These are phyloP conservation scores for Phytophthora aleatoria DNA, from an alignment of 352 stramenopile genomes.

Conservation along the genomic window DNA sequence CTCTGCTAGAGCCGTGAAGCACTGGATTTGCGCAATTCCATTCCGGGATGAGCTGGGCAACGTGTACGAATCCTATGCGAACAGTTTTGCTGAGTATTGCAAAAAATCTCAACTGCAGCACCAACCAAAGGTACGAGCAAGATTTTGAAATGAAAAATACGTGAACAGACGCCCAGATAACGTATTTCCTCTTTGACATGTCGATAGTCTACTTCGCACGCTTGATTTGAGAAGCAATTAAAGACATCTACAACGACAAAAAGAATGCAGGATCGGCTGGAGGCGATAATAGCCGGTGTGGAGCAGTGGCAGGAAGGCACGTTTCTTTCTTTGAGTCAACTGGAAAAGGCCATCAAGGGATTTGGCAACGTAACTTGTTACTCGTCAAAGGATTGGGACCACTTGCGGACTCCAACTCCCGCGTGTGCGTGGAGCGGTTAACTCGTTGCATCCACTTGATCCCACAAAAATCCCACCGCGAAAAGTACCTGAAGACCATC, in stretches of 20 bases:
- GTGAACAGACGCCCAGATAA: background rate
- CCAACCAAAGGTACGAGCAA: background rate
- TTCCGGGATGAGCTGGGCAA: background rate
- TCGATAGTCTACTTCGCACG: background rate
- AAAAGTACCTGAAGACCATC: background rate
- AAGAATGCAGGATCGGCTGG: constrained; percentile 1
- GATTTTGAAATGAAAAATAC: background rate
- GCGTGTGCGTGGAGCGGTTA: constrained; percentile 27
- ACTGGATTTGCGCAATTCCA: background rate
- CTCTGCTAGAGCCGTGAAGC: background rate
- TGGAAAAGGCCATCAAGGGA: constrained; percentile 24
- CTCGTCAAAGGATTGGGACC: constrained; percentile 25
- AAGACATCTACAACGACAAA: constrained; percentile 3
- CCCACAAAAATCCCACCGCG: constrained; percentile 11
- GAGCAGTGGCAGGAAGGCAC: constrained; percentile 30
- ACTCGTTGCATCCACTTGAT: constrained; percentile 22
- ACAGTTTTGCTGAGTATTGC: background rate
- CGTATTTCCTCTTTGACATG: constrained; percentile 9
- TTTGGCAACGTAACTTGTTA: constrained; percentile 19
- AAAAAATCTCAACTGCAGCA: background rate
- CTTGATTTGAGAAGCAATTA: constrained; percentile 6
- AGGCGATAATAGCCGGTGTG: constrained; percentile 11
- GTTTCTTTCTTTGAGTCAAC: constrained; percentile 32
- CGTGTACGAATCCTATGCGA: background rate
- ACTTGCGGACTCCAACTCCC: constrained; percentile 8